Evolutionary conservation across 371 early-diverging fungal genomes (phyloP).

Genomic region (Circinella minor): DNA sequence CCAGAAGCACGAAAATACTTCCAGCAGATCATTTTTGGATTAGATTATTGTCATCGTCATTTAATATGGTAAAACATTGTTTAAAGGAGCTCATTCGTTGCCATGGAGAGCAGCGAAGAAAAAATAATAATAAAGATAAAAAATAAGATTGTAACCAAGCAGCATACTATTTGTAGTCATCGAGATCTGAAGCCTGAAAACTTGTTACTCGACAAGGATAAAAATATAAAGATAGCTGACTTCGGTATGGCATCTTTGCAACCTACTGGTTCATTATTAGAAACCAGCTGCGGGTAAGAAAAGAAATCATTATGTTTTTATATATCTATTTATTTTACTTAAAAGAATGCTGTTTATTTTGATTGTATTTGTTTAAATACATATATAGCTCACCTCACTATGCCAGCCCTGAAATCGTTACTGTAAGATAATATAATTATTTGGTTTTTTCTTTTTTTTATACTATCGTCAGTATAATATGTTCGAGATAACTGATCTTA

Average conservation of each 20-base stretch:
- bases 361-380: too few species aligned
- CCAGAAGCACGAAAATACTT: conserved; percentile 90
- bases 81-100: too few species aligned
- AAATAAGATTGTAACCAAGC: too few species aligned
- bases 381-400: conserved; percentile 80
- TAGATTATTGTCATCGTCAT: conserved; percentile 94
- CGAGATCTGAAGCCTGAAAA: conserved; percentile 98
- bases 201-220: conserved; percentile 83
- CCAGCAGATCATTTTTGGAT: conserved; percentile 93
- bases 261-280: conserved; percentile 68
- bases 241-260: conserved; percentile 89
- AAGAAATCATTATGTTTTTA: not conserved
- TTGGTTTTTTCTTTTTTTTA: not conserved
- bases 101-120: too few species aligned
- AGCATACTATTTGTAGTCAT: conserved; percentile 65
- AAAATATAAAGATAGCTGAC: conserved; percentile 82
- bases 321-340: not conserved
- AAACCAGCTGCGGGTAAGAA: conserved; percentile 81
- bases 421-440: conserved; percentile 33
- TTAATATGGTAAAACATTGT: conserved; percentile 72
- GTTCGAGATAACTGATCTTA: not conserved
- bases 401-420: conserved; percentile 93
- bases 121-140: not conserved
- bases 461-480: not conserved
- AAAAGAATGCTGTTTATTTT: too few species aligned